Conservation (phyloP, 192 early-diverging fungal species). For the Coemansia sp. region DNA sequence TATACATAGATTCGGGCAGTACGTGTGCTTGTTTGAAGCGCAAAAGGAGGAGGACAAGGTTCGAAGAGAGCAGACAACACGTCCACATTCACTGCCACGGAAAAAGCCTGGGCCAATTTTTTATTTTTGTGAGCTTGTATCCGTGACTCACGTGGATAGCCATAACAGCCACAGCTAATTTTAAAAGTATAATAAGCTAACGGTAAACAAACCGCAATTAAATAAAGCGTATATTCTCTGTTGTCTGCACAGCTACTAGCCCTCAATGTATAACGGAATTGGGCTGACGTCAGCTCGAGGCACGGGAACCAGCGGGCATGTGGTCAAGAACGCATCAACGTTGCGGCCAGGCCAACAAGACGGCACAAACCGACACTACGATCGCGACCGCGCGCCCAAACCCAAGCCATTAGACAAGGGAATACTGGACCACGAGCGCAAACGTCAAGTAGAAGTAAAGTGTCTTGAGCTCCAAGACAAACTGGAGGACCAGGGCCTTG, state of each 20-base stretch:
- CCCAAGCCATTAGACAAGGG: conserved; percentile 42
- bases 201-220: background rate
- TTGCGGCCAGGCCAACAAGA: conserved; percentile 68
- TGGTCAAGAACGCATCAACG: conserved; percentile 83
- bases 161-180: background rate
- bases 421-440: conserved; percentile 81
- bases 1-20: background rate
- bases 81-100: background rate
- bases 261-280: conserved; percentile 74
- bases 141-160: conserved; percentile 1
- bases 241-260: background rate
- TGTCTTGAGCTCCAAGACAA: conserved; percentile 78
- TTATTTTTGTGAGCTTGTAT: background rate
- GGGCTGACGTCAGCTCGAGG: conserved; percentile 77
- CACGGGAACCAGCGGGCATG: conserved; percentile 94
- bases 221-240: background rate
- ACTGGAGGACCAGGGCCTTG: conserved; percentile 72
- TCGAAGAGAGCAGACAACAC: background rate
- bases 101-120: conserved; percentile 1
- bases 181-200: background rate
- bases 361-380: conserved; percentile 6
- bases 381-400: conserved; percentile 50
- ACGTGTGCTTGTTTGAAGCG: background rate
- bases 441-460: conserved; percentile 84
- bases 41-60: background rate